Base-by-base conservation (phyloP, 306 rosid genomes). In the Trifolium repens region DNA sequence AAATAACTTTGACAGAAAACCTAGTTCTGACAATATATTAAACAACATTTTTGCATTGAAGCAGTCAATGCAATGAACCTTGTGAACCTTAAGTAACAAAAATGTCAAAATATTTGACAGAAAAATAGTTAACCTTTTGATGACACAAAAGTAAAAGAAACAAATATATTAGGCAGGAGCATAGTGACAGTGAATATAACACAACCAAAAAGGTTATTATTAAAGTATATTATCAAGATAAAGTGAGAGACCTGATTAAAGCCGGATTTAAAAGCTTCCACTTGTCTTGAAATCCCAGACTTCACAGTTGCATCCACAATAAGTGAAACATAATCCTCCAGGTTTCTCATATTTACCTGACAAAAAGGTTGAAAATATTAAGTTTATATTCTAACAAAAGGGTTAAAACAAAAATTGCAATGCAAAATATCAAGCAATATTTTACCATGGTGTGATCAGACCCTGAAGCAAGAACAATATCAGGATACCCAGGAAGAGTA, bases 401-500 rank as follows among this genome's bases (percentile, higher is more conserved):
- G 50, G 65, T 58, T 37, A 42, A 53, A 75, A 61, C 3, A 14
- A 76, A 73, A 65, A 81, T 40, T 4, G 37, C 80, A 77, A 63
- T 67, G 61, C 68, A 34, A 57, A 78, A 53, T 37, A 39, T 58
- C 14, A 40, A 76, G 50, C 71, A 47, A 52, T 58, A 64, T 44
- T 86, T 63, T 87, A 96, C 99, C 84, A 77, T 78, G 55, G 84
- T 15, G 65, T 90, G 76, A 67, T 87, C 89, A 19, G 83, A 72
- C 69, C 80, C 82, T 15, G 92, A 89, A 67, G 89, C 70, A 73
- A 90, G 96, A 75, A 82, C 71, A 69, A 88, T 86, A 80, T 88
- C 92, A 67, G 96, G 96, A 83, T 90, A 90, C 69, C 98, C 99
- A 61, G 99, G 99, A 77, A 96, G 94, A 59, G 94, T 85, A 77